Evolutionary conservation across 176 grass and related monocot species (phyloP), one percentile per base, ranked within the genome.

Genomic region (Avena insularis): DNA sequence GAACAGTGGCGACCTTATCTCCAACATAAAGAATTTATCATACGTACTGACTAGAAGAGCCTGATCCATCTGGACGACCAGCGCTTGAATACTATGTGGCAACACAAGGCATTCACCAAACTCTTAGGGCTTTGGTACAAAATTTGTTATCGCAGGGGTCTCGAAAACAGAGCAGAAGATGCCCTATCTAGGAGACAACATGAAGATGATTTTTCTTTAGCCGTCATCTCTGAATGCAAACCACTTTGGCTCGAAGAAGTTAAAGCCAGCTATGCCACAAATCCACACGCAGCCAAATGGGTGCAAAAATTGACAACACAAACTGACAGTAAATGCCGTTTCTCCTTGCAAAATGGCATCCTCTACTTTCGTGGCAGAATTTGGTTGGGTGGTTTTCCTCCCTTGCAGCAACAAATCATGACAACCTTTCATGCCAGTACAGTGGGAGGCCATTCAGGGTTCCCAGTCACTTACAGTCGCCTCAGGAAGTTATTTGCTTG

Each of bases 141-240:
- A 29, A 64, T 64, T 2, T 13, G 9, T 1, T 64, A 29, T 1
- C 23, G 61, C 4, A 4, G 14, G 1, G 61, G 25, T 1, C 10
- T 1, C 0, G 5, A 27, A 0, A 65, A 65, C 2, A 6, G 2
- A 2, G 62, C 62, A 0, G 62, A 25, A 0, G 62, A 65, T 0
- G 62, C 62, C 0, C 25, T 65, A 25, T 0, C 4, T 2, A 25
- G 25, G 25, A 25, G 25, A 25, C 25, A 25, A 2, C 62, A 65
- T 1, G 1, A 25, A 0, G 4, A 14, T 0, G 1, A 31, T 0
- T 1, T 11, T 0, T 0, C 27, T 0, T 13, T 65, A 0, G 0
- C 20, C 2, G n/a, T 25, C 0, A 12, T 65, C 1, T 14, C 4
- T 0, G 25, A 14, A 0, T 5, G 4, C 0, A 11, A 65, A 10